These are phyloP conservation scores for Nicotiana tomentosiformis DNA, from an alignment of 257 asterid genomes.

Conservation along the genomic window DNA sequence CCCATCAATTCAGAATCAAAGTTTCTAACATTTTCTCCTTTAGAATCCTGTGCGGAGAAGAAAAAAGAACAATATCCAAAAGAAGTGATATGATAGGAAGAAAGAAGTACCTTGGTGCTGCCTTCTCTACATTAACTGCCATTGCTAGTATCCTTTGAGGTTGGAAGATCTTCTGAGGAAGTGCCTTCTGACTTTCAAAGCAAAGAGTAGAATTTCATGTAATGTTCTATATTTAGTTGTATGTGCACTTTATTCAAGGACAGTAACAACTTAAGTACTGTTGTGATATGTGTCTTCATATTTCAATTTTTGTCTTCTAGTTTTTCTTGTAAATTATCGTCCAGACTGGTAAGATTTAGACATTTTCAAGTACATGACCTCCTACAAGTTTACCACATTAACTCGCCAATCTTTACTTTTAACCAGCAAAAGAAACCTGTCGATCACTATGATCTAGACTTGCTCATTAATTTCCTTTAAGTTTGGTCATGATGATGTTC, in stretches of 20 bases:
- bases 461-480: background rate
- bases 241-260: background rate
- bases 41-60: background rate
- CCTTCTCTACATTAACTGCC: conserved; percentile 16
- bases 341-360: background rate
- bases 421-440: background rate
- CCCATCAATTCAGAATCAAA: background rate
- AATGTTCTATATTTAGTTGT: background rate
- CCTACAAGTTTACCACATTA: background rate
- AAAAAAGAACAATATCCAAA: background rate
- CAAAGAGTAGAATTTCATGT: background rate
- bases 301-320: background rate
- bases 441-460: background rate
- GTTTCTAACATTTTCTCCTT: background rate
- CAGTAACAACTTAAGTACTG: background rate
- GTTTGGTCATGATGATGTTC: background rate
- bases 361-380: background rate
- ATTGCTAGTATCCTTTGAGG: conserved; percentile 16
- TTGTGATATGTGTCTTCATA: background rate
- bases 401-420: background rate
- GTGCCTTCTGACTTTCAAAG: background rate
- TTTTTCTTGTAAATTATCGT: background rate
- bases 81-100: background rate
- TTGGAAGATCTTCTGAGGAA: background rate
- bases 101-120: conserved; percentile 26